Percentiles rank a stretch among this genome's conserved stretches.
phyloP scores from a whole-genome alignment of 2,329 filamentous ascomycete genomes.

The Claviceps arundinis region DNA sequence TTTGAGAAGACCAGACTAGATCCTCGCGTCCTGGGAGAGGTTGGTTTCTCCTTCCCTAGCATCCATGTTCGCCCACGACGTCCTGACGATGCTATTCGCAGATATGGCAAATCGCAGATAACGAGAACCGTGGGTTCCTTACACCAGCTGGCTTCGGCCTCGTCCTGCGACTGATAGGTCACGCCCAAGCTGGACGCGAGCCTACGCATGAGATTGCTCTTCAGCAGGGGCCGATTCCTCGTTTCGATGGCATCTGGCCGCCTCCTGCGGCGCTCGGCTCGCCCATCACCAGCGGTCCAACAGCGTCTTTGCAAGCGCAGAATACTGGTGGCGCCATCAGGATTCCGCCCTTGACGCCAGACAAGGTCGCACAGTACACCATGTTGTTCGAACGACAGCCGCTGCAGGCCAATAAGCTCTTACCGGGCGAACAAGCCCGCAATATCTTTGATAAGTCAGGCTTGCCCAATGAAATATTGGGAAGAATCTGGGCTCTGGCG shows the following conservation, averaged over 20 bases:
- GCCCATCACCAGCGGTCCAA: constrained; percentile 26
- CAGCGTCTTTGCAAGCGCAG: constrained; percentile 41
- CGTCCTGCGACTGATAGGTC: constrained; percentile 85
- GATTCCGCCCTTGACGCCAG: constrained; percentile 75
- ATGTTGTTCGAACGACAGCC: constrained; percentile 83
- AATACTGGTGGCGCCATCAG: constrained; percentile 58
- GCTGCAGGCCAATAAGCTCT: constrained; percentile 54
- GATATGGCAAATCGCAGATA: constrained; percentile 99
- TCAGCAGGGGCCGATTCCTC: constrained; percentile 76
- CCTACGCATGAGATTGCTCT: constrained; percentile 72
- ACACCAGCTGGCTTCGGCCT: constrained; percentile 88
- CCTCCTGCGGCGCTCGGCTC: constrained; percentile 15
- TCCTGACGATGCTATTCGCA: constrained; percentile 22
- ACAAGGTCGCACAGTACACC: constrained; percentile 82
- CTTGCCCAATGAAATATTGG: constrained; percentile 77
- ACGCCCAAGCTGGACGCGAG: constrained; percentile 78
- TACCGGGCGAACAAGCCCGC: constrained; percentile 71
- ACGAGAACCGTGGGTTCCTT: constrained; percentile 86
- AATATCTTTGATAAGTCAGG: constrained; percentile 90
- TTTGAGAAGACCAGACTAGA: constrained; percentile 92
- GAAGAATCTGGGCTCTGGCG: constrained; percentile 90
- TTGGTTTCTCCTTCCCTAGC: constrained; percentile 27
- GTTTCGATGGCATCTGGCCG: constrained; percentile 62
- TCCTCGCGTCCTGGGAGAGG: constrained; percentile 76
- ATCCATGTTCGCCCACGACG: not conserved